A percentile compares a stretch with the other conserved stretches of the same genome.
phyloP scores from a whole-genome alignment of 495 filamentous ascomycete genomes.

The Usnea hakonensis region DNA sequence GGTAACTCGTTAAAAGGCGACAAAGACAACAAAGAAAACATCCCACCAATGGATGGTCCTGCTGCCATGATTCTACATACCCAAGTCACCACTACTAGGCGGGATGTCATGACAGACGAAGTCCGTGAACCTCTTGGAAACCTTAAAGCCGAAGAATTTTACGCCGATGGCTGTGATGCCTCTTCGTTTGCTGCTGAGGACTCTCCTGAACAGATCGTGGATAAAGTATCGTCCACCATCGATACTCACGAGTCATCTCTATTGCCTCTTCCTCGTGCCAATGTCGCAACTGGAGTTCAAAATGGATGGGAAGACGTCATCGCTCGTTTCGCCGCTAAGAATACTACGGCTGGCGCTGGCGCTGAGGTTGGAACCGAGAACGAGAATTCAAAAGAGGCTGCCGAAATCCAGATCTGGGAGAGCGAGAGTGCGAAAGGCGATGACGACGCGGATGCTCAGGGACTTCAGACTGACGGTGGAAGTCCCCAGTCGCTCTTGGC shows the following conservation, averaged over 20 bases:
- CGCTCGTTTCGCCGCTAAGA: slow-evolving; percentile 8
- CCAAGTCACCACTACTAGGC: slow-evolving; percentile 19
- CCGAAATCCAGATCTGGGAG: slow-evolving; percentile 54
- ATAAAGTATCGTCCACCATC: slow-evolving; percentile 23
- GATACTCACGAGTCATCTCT: slow-evolving; percentile 12
- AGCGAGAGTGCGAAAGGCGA: slow-evolving; percentile 52
- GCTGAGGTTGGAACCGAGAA: not conserved
- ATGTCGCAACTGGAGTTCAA: slow-evolving; percentile 2
- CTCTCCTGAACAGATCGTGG: slow-evolving; percentile 23
- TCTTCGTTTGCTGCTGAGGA: slow-evolving; percentile 55
- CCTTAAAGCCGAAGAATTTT: slow-evolving; percentile 65
- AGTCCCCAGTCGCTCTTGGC: not conserved
- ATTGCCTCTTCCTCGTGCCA: not conserved
- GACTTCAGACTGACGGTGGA: not conserved
- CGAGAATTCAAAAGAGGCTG: slow-evolving; percentile 7
- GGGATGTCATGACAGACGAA: slow-evolving; percentile 43
- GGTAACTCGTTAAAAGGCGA: slow-evolving; percentile 25
- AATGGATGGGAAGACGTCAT: slow-evolving; percentile 16
- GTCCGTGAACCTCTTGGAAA: slow-evolving; percentile 62
- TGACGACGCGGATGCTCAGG: slow-evolving; percentile 9
- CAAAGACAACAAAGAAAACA: slow-evolving; percentile 67
- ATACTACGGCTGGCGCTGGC: slow-evolving; percentile 17
- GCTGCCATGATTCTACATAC: slow-evolving; percentile 1
- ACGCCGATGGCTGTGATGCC: slow-evolving; percentile 57
- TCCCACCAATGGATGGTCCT: slow-evolving; percentile 49